Percentiles rank a stretch among this genome's conserved stretches.
Conservation (phyloP, 306 rosid genomes). For the Lathyrus tuberosus region DNA sequence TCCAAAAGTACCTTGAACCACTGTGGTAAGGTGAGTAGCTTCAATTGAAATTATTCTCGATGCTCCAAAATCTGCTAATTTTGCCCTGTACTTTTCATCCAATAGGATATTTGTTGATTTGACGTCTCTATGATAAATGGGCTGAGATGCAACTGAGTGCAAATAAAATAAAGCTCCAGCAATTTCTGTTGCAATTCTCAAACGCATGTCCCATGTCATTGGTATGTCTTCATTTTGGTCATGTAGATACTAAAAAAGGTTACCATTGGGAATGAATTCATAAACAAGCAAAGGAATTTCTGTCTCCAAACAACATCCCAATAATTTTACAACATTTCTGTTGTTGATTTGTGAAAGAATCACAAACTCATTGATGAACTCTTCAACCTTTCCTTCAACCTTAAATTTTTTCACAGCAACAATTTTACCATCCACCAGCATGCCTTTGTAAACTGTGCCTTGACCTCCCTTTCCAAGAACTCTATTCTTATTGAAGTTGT, state of each 20-base stretch:
- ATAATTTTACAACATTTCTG: constrained; percentile 44
- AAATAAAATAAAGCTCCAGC: constrained; percentile 45
- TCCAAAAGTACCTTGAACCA: constrained; percentile 44
- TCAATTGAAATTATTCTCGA: constrained; percentile 41
- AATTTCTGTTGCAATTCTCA: constrained; percentile 42
- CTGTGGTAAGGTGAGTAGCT: constrained; percentile 43
- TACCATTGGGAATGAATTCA: constrained; percentile 38
- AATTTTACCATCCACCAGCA: constrained; percentile 41
- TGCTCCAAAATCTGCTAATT: constrained; percentile 48
- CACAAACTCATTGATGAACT: constrained; percentile 40
- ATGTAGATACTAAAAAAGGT: constrained; percentile 33
- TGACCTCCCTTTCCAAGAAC: constrained; percentile 52
- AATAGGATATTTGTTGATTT: constrained; percentile 46
- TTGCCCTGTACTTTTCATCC: constrained; percentile 38
- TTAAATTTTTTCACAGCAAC: constrained; percentile 43
- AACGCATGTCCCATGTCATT: constrained; percentile 42
- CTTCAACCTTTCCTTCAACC: constrained; percentile 38
- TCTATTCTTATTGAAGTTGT: constrained; percentile 36
- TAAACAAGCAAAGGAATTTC: background rate
- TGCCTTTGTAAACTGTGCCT: constrained; percentile 50
- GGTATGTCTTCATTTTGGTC: constrained; percentile 32
- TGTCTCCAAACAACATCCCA: constrained; percentile 14
- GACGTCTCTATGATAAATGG: constrained; percentile 46
- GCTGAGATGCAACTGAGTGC: constrained; percentile 44
- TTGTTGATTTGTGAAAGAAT: constrained; percentile 47